These are phyloP conservation scores for Gaeumannomyces sp. DNA, from an alignment of 2,329 filamentous ascomycete species.

Conservation along the genomic window DNA sequence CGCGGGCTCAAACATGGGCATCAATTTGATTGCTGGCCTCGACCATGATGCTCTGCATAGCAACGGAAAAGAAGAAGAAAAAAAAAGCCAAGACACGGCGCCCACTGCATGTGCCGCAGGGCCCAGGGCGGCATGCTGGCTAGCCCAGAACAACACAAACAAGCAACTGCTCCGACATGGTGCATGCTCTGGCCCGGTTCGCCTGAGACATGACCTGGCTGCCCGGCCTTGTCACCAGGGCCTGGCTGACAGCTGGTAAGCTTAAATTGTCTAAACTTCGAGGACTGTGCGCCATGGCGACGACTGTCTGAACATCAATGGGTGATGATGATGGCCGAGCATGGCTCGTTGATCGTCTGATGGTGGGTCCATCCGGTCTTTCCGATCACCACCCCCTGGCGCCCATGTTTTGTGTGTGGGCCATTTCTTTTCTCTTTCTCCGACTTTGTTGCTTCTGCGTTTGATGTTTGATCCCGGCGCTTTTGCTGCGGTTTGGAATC, in stretches of 20 bases:
- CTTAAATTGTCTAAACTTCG: not conserved
- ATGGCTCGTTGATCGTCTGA: not conserved
- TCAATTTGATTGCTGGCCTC: no score
- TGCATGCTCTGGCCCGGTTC: not conserved
- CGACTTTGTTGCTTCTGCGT: no score
- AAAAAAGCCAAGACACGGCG: no score
- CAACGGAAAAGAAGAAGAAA: no score
- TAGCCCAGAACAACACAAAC: not conserved
- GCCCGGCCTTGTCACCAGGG: no score
- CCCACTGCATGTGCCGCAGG: no score
- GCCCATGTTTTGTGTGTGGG: not conserved
- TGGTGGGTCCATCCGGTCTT: not conserved
- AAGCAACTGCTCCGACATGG: no score
- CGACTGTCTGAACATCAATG: not conserved
- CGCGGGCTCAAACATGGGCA: no score
- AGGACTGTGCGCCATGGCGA: not conserved
- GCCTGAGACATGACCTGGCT: not conserved
- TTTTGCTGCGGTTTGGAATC: not conserved
- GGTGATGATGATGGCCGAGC: no score
- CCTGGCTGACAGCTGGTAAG: not conserved
- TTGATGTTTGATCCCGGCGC: no score
- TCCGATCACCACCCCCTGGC: not conserved
- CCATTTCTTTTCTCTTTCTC: not conserved
- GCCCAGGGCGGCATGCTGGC: no score
- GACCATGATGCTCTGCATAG: no score